Percentiles rank a stretch among this genome's conserved stretches.
Conservation (phyloP, 148 eudicot genomes). For the Spergularia marina region DNA sequence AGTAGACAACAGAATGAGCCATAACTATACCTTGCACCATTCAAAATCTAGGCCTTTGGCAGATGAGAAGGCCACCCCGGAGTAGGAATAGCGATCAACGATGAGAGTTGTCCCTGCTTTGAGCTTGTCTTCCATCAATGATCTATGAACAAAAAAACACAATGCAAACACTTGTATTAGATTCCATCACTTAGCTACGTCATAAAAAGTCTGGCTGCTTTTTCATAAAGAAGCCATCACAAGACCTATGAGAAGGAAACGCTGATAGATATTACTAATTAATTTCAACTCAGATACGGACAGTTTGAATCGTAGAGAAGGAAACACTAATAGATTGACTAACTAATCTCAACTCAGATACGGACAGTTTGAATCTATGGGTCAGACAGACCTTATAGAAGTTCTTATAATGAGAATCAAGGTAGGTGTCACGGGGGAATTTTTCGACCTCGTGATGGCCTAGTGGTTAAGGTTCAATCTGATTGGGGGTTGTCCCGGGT, state of each 20-base stretch:
- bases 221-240: not conserved
- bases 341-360: not conserved
- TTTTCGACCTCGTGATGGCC: too few relatives aligned
- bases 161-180: not conserved
- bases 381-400: too few relatives aligned
- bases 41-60: slow-evolving; percentile 91
- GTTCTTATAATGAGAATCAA: too few relatives aligned
- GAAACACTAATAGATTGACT: not conserved
- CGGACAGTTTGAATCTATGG: too few relatives aligned
- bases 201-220: not conserved
- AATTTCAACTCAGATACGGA: not conserved
- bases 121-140: slow-evolving; percentile 79
- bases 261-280: not conserved
- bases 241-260: not conserved
- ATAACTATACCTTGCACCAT: slow-evolving; percentile 81
- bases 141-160: slow-evolving; percentile 35
- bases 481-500: too few relatives aligned
- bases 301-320: too few relatives aligned
- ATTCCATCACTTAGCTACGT: slow-evolving; percentile 11
- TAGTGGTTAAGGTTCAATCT: too few relatives aligned
- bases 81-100: slow-evolving; percentile 93
- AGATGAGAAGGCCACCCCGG: slow-evolving; percentile 95
- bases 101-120: slow-evolving; percentile 75
- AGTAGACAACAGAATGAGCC: not conserved
- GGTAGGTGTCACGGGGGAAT: too few relatives aligned